Evolutionary conservation across 331 rosid species (phyloP).

Genomic region (Cydonia oblonga): DNA sequence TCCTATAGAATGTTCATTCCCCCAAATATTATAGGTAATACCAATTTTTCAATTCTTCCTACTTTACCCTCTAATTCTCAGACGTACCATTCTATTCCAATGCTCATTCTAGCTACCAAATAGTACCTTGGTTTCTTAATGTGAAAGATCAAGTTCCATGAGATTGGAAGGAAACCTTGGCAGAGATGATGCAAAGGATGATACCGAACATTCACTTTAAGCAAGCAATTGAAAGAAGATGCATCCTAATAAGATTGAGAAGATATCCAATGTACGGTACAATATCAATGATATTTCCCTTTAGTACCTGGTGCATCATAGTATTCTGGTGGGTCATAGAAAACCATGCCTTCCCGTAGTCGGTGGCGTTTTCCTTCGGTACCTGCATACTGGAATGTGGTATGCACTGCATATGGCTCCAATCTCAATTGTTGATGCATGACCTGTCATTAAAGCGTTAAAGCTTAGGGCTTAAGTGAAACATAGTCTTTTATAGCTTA

Average conservation of each 20-base stretch:
- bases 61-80: neutral
- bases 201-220: neutral
- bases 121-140: neutral
- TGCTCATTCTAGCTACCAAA: neutral
- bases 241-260: neutral
- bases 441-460: constrained; percentile 39
- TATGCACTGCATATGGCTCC: constrained; percentile 92
- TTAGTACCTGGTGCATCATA: constrained; percentile 66
- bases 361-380: constrained; percentile 96
- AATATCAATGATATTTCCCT: neutral
- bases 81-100: neutral
- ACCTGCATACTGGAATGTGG: constrained; percentile 86
- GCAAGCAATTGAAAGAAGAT: neutral
- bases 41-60: neutral
- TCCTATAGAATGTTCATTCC: neutral
- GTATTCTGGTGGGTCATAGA: constrained; percentile 82
- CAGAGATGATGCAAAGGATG: neutral
- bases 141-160: neutral
- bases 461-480: constrained; percentile 5
- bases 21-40: neutral
- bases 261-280: neutral
- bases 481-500: neutral
- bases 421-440: constrained; percentile 76
- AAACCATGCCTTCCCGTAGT: constrained; percentile 81
- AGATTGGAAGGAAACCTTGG: neutral